Evolutionary conservation across 2,329 filamentous ascomycete genomes (phyloP).

Genomic region (Monosporascus cannonballus): DNA sequence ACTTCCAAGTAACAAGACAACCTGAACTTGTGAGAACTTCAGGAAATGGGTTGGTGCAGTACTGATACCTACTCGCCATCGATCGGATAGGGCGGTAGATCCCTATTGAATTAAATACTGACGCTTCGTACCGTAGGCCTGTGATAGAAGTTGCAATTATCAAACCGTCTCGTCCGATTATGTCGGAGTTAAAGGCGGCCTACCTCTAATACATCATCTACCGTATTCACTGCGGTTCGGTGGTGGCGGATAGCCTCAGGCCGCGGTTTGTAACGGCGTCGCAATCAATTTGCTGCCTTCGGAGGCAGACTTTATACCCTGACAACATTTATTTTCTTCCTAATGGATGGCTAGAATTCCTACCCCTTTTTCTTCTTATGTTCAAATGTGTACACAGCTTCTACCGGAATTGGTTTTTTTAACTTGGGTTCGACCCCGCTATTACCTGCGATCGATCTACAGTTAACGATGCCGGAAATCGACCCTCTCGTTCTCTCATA

Average conservation of each 20-base stretch:
- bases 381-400: neutral
- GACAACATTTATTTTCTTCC: neutral
- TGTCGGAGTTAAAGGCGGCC: too few relatives aligned
- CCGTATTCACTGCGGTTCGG: too few relatives aligned
- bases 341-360: neutral
- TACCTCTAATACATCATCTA: too few relatives aligned
- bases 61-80: too few relatives aligned
- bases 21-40: too few relatives aligned
- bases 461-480: slow-evolving; percentile 32
- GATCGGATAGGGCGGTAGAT: too few relatives aligned
- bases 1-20: too few relatives aligned
- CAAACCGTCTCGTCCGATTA: too few relatives aligned
- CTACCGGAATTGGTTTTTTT: neutral
- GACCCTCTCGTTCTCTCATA: slow-evolving; percentile 42
- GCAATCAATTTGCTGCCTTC: neutral
- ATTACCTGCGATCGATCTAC: neutral
- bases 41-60: too few relatives aligned
- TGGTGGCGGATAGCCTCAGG: neutral
- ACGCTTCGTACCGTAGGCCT: too few relatives aligned
- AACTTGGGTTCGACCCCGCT: neutral
- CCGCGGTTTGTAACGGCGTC: neutral
- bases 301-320: neutral
- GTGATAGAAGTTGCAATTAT: too few relatives aligned
- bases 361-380: neutral
- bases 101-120: too few relatives aligned